phyloP scores from a whole-genome alignment of 805 yeast species.

The Ogataea angusta region DNA sequence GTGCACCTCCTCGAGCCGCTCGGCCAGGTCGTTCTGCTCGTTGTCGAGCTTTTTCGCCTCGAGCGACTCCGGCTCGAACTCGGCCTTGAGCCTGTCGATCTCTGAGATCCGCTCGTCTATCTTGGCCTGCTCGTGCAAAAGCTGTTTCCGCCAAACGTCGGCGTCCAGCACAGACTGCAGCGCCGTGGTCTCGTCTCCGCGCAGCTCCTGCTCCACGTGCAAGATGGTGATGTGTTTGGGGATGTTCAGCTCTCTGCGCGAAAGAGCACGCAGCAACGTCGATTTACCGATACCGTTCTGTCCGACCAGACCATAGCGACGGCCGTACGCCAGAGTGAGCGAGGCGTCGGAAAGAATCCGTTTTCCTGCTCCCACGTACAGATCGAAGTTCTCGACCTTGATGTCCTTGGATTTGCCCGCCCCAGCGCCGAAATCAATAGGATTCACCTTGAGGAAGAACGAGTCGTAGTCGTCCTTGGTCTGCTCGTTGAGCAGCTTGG shows the following conservation, averaged over 20 bases:
- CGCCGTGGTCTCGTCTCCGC: constrained; percentile 90
- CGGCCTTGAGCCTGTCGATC: constrained; percentile 63
- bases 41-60: constrained; percentile 79
- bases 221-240: constrained; percentile 94
- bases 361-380: constrained; percentile 94
- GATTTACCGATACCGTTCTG: constrained; percentile 99
- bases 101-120: constrained; percentile 72
- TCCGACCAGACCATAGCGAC: constrained; percentile 96
- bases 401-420: constrained; percentile 98
- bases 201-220: constrained; percentile 96
- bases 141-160: constrained; percentile 96
- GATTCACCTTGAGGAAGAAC: constrained; percentile 92
- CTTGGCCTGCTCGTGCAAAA: constrained; percentile 71
- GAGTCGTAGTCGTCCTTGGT: constrained; percentile 82
- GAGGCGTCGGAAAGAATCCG: constrained; percentile 88
- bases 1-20: constrained; percentile 71
- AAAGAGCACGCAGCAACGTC: constrained; percentile 82
- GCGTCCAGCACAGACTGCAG: constrained; percentile 97
- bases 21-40: constrained; percentile 83
- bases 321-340: constrained; percentile 84
- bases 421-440: constrained; percentile 81
- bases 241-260: constrained; percentile 89
- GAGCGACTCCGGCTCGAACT: constrained; percentile 71
- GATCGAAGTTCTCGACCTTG: constrained; percentile 86
- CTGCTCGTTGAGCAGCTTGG: constrained; percentile 69